phyloP scores from a whole-genome alignment of 345 rosid genomes.

The Hypericum androsaemum region DNA sequence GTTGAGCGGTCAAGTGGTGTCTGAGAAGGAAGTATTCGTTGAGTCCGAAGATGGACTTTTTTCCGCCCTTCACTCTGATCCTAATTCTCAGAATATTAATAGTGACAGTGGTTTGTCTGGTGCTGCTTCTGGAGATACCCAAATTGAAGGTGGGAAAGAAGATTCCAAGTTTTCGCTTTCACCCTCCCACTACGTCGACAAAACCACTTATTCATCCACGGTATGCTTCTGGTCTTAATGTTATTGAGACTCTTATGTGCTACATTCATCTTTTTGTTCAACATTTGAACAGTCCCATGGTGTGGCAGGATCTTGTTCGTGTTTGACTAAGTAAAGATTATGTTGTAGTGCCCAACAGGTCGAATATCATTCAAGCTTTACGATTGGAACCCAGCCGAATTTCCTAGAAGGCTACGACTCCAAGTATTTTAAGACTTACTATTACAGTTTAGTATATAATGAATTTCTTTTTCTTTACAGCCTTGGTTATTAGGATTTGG shows the following conservation, averaged over 20 bases:
- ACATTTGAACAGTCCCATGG: neutral
- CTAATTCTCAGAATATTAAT: slow-evolving; percentile 35
- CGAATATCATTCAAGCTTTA: slow-evolving; percentile 96
- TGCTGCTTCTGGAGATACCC: slow-evolving; percentile 46
- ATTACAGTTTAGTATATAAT: slow-evolving; percentile 57
- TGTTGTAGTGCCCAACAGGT: slow-evolving; percentile 83
- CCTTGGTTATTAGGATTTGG: slow-evolving; percentile 20
- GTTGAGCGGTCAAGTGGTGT: slow-evolving; percentile 21
- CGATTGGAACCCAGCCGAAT: slow-evolving; percentile 99
- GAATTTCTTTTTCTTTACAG: slow-evolving; percentile 7
- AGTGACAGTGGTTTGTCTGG: slow-evolving; percentile 48
- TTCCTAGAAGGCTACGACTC: slow-evolving; percentile 96
- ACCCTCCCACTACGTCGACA: slow-evolving; percentile 48
- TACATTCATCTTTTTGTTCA: neutral
- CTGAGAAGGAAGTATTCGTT: slow-evolving; percentile 47
- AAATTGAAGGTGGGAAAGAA: slow-evolving; percentile 38
- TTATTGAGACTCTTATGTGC: slow-evolving; percentile 6
- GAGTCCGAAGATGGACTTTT: slow-evolving; percentile 49
- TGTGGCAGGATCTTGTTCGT: neutral
- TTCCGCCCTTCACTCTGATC: slow-evolving; percentile 36
- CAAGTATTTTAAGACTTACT: slow-evolving; percentile 70
- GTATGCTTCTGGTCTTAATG: slow-evolving; percentile 38
- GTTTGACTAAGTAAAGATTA: slow-evolving; percentile 18
- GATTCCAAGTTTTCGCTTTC: slow-evolving; percentile 47
- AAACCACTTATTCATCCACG: slow-evolving; percentile 63